Base-by-base conservation (phyloP, 2,329 filamentous ascomycete genomes). In the Mariannaea elegans region DNA sequence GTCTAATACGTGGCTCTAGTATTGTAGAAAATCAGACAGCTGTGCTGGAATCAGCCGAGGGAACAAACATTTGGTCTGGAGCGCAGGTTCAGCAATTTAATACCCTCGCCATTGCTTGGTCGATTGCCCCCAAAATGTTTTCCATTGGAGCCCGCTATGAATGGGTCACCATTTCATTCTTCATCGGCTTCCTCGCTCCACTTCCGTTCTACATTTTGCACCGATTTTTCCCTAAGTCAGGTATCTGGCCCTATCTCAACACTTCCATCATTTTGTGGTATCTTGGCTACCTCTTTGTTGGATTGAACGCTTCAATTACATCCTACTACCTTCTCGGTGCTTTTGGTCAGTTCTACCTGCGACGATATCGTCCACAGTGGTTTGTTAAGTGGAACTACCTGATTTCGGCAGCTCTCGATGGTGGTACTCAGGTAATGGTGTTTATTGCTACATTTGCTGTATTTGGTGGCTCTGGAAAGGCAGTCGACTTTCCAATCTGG, bases 391-490 rank as follows among this genome's bases (percentile, higher is more conserved):
- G 44, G 27, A 61, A 61, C 47, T 56, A 56, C 21, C 19, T 61
- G 27, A 31, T 50, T n/a, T 58, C 56, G 1, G 66, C 59, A 4
- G 66, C 53, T 16, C 44, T 68, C 4, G 66, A 68, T 44, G 65
- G 59, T 6, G 65, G 66, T 9, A 59, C 66, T 14, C 61, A 68
- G 61, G 61, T 68, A 14, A 61, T 67, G 59, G 58, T 67, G 51
- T 68, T 68, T 38, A 63, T 68, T 21, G 48, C 65, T 18, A 66
- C 63, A 7, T 68, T 65, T 19, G 46, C 66, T 8, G 63, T 66
- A 12, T 58, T 61, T 36, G 65, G 65, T 24, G 65, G 59, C 36
- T 61, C 52, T 13, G 66, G 65, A 8, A 56, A 48, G 7, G 59
- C 59, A 39, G 54, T 63, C 10, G 31, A 46, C 3, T 68, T 67